Evolutionary conservation across 2,329 filamentous ascomycete genomes (phyloP), one percentile per base, ranked within the genome.

Genomic region (Fusarium globosum): DNA sequence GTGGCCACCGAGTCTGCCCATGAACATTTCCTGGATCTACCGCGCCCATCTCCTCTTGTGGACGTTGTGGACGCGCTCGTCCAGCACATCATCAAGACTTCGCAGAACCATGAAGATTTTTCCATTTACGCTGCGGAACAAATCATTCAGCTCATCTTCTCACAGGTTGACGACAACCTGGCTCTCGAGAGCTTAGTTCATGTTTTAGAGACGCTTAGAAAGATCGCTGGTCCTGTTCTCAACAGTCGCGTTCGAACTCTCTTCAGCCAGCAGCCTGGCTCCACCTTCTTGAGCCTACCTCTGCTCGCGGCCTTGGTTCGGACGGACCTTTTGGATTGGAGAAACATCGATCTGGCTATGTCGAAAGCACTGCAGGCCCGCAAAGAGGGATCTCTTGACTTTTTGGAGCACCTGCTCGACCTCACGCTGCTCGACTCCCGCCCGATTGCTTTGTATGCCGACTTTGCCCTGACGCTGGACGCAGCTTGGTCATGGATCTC

Each of bases 391-490:
- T 94, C 93, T 4, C 84, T 98, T 7, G 90, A 94, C 64, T 93
- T 97, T 79, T 87, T 98, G n/a, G 90, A 92, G 58, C 91, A 91
- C 48, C 86, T 98, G 48, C 86, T 97, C 72, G 93, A 96, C 73
- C 89, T 94, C 48, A 89, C 95, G 1, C 85, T 98, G 14, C 88
- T 97, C 56, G 93, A 90, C 74, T 93, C 95, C 53, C 90, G 91
- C 49, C 94, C 94, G 1, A 89, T 92, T 43, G 93, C 93, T 2
- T 85, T 98, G 53, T 93, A 94, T 76, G 91, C 95, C 4, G 95
- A 98, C 82, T 97, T 98, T 78, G 91, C 94, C 12, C 89, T 90
- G 70, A 97, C 94, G 65, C 87, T 97, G 61, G 92, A 96, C 73
- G 92, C 91, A 52, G 91, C 96, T 45, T 95, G 93, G 84, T 85